Conservation (phyloP, 2,329 filamentous ascomycete genomes). For the Trichoderma koningiopsis region DNA sequence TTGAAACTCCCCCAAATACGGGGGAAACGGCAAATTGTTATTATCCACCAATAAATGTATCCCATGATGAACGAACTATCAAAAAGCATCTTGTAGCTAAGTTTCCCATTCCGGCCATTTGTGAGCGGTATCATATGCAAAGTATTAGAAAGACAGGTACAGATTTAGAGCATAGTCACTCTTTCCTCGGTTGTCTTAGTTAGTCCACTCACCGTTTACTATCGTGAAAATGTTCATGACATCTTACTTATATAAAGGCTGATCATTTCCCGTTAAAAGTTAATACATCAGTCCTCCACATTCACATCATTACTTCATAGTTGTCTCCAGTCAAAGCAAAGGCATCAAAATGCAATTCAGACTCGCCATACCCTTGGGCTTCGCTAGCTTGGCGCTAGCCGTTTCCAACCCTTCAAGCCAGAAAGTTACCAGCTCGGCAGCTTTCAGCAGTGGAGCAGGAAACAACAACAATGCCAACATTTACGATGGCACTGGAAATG, state of each 20-base stretch:
- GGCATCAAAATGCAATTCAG: background rate
- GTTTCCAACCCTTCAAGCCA: constrained; percentile 13
- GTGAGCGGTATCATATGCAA: background rate
- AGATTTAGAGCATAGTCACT: background rate
- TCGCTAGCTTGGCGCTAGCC: background rate
- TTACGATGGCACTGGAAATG: constrained; percentile 10
- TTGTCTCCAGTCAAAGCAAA: background rate
- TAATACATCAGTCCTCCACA: too few species aligned
- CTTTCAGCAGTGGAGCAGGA: constrained; percentile 16
- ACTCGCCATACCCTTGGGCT: background rate
- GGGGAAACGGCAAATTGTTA: constrained; percentile 1
- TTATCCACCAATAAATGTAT: background rate
- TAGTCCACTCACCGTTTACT: background rate
- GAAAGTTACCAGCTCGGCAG: constrained; percentile 5
- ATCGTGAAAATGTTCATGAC: background rate
- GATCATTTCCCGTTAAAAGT: background rate
- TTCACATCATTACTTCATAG: background rate
- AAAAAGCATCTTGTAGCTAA: background rate
- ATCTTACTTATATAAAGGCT: background rate
- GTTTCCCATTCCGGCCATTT: background rate
- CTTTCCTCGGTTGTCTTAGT: background rate
- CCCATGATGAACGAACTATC: background rate
- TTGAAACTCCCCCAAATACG: background rate
- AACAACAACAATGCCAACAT: constrained; percentile 16
- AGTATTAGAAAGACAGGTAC: background rate